Conservation (phyloP, 768 basidiomycete species). For the Phanerochaete carnosa region DNA sequence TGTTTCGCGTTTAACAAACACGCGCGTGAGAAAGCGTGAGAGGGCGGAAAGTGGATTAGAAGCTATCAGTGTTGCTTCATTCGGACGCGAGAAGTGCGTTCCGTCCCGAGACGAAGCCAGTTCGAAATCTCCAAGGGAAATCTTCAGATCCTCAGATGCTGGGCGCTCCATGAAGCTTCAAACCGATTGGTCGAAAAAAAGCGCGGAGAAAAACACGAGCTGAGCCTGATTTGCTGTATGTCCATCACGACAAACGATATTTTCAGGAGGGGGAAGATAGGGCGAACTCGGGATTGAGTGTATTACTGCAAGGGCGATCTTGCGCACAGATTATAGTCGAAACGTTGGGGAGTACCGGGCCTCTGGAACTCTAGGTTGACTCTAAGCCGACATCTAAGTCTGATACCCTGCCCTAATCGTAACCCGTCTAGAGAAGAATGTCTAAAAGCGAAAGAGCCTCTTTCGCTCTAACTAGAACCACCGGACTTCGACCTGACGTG, state of each 20-base stretch:
- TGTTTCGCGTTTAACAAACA: too few relatives aligned
- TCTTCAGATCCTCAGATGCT: too few relatives aligned
- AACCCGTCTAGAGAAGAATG: not conserved
- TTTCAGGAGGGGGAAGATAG: not conserved
- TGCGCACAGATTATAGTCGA: not conserved
- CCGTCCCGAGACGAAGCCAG: too few relatives aligned
- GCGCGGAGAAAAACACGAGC: too few relatives aligned
- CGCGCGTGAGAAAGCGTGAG: too few relatives aligned
- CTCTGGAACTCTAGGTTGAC: not conserved
- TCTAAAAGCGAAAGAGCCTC: not conserved
- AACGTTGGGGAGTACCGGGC: not conserved
- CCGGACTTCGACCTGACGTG: not conserved
- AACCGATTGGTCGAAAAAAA: not conserved
- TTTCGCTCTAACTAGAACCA: too few relatives aligned
- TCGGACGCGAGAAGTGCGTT: too few relatives aligned
- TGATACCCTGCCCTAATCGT: not conserved
- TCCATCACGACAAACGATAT: not conserved
- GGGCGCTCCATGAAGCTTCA: too few relatives aligned
- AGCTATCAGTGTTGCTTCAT: too few relatives aligned
- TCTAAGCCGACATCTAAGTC: not conserved
- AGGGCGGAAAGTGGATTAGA: too few relatives aligned
- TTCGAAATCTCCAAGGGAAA: too few relatives aligned
- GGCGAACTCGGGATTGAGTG: not conserved
- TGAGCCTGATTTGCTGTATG: too few relatives aligned
- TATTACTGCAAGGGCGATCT: not conserved